phyloP scores from a whole-genome alignment of 495 filamentous ascomycete genomes.

The Amphirosellinia nigrospora region DNA sequence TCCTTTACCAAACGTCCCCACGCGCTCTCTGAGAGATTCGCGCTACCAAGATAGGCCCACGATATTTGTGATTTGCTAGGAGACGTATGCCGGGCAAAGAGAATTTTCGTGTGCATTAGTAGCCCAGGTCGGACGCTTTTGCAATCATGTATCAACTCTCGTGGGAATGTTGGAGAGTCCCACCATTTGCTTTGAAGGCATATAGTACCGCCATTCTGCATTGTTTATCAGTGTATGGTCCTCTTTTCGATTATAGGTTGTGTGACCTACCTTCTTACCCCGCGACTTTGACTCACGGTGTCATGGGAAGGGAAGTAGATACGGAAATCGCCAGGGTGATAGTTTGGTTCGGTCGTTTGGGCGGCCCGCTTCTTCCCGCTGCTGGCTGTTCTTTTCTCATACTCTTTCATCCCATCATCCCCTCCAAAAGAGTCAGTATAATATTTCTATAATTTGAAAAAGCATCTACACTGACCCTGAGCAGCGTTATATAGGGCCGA shows the following conservation, averaged over 20 bases:
- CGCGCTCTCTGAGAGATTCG: slow-evolving; percentile 89
- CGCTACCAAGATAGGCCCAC: slow-evolving; percentile 91
- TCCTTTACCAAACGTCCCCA: slow-evolving; percentile 83
- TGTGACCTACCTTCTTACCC: slow-evolving; percentile 54
- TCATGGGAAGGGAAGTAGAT: slow-evolving; percentile 84
- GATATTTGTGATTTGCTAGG: slow-evolving; percentile 34
- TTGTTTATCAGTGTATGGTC: slow-evolving; percentile 12
- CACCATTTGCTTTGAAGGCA: slow-evolving; percentile 77
- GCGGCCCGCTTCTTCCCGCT: slow-evolving; percentile 40
- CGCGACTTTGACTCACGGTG: slow-evolving; percentile 70
- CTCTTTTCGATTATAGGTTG: not conserved
- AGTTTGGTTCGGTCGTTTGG: slow-evolving; percentile 34
- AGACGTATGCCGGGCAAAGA: slow-evolving; percentile 64
- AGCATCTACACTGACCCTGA: slow-evolving; percentile 58
- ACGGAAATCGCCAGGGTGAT: slow-evolving; percentile 61
- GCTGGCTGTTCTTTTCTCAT: slow-evolving; percentile 49
- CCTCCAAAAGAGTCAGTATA: slow-evolving; percentile 45
- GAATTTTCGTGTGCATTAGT: slow-evolving; percentile 89
- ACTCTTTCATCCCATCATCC: slow-evolving; percentile 65
- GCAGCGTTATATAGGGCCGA: slow-evolving; percentile 75
- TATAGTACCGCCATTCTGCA: slow-evolving; percentile 74
- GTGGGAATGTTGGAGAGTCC: slow-evolving; percentile 68
- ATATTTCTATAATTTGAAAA: not conserved
- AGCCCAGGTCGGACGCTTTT: slow-evolving; percentile 67
- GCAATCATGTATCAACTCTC: slow-evolving; percentile 74